These are phyloP conservation scores for Trifolium subterraneum DNA, from an alignment of 306 rosid species.

Conservation along the genomic window DNA sequence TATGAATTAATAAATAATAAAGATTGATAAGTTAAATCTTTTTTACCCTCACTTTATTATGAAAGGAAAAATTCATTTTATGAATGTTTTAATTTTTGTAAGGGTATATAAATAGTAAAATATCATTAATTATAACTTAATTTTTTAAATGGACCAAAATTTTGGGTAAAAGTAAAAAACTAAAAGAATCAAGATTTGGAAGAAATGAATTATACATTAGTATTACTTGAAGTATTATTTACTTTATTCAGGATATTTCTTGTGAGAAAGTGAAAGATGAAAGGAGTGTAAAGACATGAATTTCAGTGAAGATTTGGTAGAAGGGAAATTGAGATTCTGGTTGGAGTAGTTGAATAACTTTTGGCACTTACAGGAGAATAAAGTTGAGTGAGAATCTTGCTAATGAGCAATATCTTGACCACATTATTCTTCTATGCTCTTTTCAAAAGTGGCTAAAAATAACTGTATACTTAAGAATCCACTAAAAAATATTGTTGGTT, in stretches of 20 bases:
- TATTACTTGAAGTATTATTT: too few species aligned
- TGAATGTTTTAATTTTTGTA: too few species aligned
- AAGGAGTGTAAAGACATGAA: conserved; percentile 35
- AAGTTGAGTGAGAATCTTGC: conserved; percentile 47
- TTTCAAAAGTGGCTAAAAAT: conserved; percentile 23
- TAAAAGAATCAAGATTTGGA: too few species aligned
- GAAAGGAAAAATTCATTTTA: too few species aligned
- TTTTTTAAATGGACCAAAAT: too few species aligned
- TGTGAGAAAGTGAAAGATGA: neutral
- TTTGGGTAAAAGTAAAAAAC: too few species aligned
- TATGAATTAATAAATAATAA: too few species aligned
- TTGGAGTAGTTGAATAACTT: conserved; percentile 42
- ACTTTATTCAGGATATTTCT: neutral
- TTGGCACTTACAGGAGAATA: conserved; percentile 46
- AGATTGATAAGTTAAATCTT: too few species aligned
- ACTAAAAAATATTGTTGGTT: neutral
- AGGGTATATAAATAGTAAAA: too few species aligned
- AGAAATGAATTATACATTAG: too few species aligned
- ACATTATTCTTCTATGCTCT: conserved; percentile 37
- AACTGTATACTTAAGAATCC: conserved; percentile 5
- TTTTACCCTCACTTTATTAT: too few species aligned
- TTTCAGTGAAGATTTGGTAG: conserved; percentile 52
- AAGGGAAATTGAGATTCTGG: conserved; percentile 37
- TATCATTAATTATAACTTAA: too few species aligned
- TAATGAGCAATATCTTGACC: conserved; percentile 44